Evolutionary conservation across 73 alveolate species (phyloP), one percentile per base, ranked within the genome.

Genomic region (Paraurostyla sp.): DNA sequence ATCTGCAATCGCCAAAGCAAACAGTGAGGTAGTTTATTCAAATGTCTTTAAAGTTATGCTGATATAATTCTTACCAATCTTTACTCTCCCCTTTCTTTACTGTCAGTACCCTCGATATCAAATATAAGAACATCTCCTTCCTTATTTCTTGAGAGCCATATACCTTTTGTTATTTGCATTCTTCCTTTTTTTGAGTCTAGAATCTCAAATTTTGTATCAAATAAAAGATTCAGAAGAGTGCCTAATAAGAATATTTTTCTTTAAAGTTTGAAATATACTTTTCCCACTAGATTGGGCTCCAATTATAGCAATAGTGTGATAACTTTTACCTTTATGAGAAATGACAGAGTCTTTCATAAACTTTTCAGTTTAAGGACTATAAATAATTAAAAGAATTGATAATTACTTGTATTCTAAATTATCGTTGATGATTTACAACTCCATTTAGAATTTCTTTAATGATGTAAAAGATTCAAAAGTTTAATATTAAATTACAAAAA

Each of bases 51-150:
- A 48, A 96, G n/a, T 95, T 41, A 94, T 84, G 43, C 89, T 41
- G n/a, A n/a, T 7, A 29, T 68, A 40, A n/a, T n/a, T 84, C 60
- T 80, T 75, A 75, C 87, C 76, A 75, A 7, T 75, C 87, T 75
- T 29, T 75, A 29, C 65, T 96, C 98, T 0, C 98, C 98, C 81
- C 99, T 68, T 71, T 95, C 99, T 81, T 91, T 91, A 36, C 96
- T 85, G 80, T 95, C 99, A 0, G 99, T 95, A 20, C 99, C 99
- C 75, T 95, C 99, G 30, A 95, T 95, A 65, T 95, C 99, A 68
- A 95, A 92, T 15, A 95, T 46, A 48, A 95, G 63, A 27, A 85
- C 80, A n/a, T 87, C 63, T 63, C 73, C 90, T 78, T 82, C 95
- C 29, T 50, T 56, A 54, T 80, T 89, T 36, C 84, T 36, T 7